Evolutionary conservation across 306 rosid genomes (phyloP).

Genomic region (Trichosanthes truncata): DNA sequence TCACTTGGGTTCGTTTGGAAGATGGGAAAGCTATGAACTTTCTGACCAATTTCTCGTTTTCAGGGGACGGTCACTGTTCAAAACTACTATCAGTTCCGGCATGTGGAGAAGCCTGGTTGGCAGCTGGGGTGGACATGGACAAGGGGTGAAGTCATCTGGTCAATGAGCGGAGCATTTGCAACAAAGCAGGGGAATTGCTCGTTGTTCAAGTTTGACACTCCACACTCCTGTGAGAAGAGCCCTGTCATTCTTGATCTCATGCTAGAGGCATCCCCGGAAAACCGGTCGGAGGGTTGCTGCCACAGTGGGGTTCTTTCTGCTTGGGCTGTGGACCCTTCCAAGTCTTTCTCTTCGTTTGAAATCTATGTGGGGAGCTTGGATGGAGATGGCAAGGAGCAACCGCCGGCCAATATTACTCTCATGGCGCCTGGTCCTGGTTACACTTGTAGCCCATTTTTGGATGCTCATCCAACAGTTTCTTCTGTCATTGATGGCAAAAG

Average conservation of each 20-base stretch:
- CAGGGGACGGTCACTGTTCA: constrained; percentile 67
- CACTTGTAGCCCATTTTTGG: constrained; percentile 50
- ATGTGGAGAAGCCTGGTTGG: constrained; percentile 73
- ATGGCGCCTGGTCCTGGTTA: constrained; percentile 77
- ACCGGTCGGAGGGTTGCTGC: constrained; percentile 53
- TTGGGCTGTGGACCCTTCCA: constrained; percentile 29
- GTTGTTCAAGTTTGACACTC: constrained; percentile 26
- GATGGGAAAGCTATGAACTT: background rate
- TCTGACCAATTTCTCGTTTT: background rate
- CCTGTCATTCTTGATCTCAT: constrained; percentile 49
- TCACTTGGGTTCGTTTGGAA: background rate
- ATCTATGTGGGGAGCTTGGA: constrained; percentile 40
- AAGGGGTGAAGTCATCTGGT: constrained; percentile 57
- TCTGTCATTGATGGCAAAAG: constrained; percentile 47
- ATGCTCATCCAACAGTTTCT: constrained; percentile 44
- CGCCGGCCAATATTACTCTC: constrained; percentile 49
- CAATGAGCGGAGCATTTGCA: constrained; percentile 71
- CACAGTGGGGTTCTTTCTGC: constrained; percentile 59
- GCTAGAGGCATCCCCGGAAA: constrained; percentile 27
- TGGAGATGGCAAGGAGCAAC: constrained; percentile 15
- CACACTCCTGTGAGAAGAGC: constrained; percentile 55
- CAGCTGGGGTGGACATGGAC: constrained; percentile 65
- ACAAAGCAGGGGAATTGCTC: constrained; percentile 53
- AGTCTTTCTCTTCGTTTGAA: constrained; percentile 57
- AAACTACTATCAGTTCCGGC: constrained; percentile 52